phyloP scores from a whole-genome alignment of 768 basidiomycete genomes.

The Royoungia palumana region DNA sequence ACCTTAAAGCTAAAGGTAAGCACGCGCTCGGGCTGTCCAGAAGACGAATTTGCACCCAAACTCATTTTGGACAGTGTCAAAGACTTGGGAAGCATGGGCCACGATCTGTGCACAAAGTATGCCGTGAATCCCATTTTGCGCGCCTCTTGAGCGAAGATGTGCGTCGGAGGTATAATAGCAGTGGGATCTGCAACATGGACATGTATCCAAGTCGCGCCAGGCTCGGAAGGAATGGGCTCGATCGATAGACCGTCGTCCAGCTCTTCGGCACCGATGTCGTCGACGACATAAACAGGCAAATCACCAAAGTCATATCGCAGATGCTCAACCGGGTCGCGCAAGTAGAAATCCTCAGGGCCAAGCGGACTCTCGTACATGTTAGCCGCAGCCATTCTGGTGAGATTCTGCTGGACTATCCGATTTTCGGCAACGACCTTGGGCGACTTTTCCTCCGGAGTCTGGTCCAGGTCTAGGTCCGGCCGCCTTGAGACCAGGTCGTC shows the following conservation, averaged over 20 bases:
- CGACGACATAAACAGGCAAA: constrained; percentile 81
- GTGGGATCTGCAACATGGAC: constrained; percentile 94
- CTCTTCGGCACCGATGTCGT: constrained; percentile 75
- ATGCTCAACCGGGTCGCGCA: constrained; percentile 59
- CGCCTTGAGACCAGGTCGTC: constrained; percentile 55
- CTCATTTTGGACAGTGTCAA: constrained; percentile 51
- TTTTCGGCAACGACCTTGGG: constrained; percentile 32
- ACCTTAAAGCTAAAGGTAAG: constrained; percentile 81
- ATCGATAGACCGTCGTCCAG: constrained; percentile 93
- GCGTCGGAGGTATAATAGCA: constrained; percentile 65
- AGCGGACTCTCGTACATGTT: constrained; percentile 32
- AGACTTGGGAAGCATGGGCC: constrained; percentile 68
- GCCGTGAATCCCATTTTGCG: constrained; percentile 44
- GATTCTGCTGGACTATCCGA: constrained; percentile 19
- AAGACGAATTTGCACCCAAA: constrained; percentile 36
- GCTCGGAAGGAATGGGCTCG: constrained; percentile 59
- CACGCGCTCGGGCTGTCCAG: constrained; percentile 48
- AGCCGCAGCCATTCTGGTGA: constrained; percentile 8
- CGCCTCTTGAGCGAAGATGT: constrained; percentile 60
- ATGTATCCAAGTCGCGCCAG: constrained; percentile 74
- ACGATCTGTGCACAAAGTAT: constrained; percentile 65
- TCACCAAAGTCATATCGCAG: constrained; percentile 86
- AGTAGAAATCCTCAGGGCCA: constrained; percentile 63
- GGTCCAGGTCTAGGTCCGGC: constrained; percentile 32
- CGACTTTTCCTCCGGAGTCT: constrained; percentile 25